Evolutionary conservation across 176 grass and related monocot species (phyloP).

Genomic region (Coix lacrymajobi): DNA sequence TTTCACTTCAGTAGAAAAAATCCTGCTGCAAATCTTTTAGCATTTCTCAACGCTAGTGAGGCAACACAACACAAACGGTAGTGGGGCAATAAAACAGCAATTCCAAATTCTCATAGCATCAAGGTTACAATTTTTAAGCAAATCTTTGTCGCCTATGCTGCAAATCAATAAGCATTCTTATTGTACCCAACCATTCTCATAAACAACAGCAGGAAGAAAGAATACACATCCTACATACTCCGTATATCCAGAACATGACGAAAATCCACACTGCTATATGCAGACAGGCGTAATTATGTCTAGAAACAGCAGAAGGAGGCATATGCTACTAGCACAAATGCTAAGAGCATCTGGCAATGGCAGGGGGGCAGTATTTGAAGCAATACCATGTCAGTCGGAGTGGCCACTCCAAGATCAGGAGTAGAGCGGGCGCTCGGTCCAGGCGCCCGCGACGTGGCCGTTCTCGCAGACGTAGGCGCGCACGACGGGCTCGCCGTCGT

Average conservation of each 20-base stretch:
- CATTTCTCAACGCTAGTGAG: too few species aligned
- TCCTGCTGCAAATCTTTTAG: too few species aligned
- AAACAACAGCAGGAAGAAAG: neutral
- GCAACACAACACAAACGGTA: neutral
- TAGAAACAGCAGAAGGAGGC: neutral
- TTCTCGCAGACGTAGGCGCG: slow-evolving; percentile 94
- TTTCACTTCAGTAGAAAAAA: neutral
- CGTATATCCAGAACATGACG: neutral
- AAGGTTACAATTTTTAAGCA: neutral
- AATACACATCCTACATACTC: neutral
- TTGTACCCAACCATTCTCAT: neutral
- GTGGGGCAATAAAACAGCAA: neutral
- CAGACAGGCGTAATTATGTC: neutral
- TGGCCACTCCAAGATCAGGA: slow-evolving; percentile 16
- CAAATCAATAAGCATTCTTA: neutral
- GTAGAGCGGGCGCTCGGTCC: slow-evolving; percentile 90
- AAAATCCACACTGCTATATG: neutral
- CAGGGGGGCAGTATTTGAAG: neutral
- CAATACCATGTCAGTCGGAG: neutral
- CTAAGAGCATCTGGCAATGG: neutral
- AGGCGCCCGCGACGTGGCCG: slow-evolving; percentile 86
- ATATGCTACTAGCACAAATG: neutral
- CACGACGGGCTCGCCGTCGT: slow-evolving; percentile 90
- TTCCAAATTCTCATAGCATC: neutral
- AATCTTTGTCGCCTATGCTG: neutral